Evolutionary conservation across 2,329 filamentous ascomycete genomes (phyloP), one percentile per base, ranked within the genome.

Genomic region (Colletotrichum filicis): DNA sequence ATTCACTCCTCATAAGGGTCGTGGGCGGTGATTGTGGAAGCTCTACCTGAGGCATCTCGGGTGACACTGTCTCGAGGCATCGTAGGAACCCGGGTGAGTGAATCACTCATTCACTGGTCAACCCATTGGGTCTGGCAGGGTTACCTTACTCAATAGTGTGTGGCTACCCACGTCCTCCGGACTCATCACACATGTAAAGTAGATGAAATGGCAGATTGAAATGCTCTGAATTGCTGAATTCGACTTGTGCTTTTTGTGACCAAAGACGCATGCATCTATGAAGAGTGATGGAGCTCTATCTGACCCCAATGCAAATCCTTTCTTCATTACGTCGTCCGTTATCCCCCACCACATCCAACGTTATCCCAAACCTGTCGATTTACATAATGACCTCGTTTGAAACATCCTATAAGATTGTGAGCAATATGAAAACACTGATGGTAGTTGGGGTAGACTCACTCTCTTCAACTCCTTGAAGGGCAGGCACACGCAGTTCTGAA

Each of bases 401-500:
- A 72, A 97, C 95, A 82, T 97, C 95, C 93, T 95, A 76, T n/a
- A 55, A 14, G 66, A 71, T 72, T 68, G 75, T 84, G 82, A 80
- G 76, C 63, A 69, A n/a, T 30, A 55, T 24, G 42, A 35, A 69
- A 60, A 26, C n/a, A 59, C 26, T 35, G 8, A 5, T 57, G 46
- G 26, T 12, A 52, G 62, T 24, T 32, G 49, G 1, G 24, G 26
- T 42, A 49, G 52, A 89, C 93, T 83, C 86, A 96, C 94, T 86
- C 95, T 91, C 91, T 98, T 98, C 82, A 99, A 85, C 86, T 98
- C 97, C 90, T 99, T 99, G 85, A 95, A 98, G 11, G 97, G 97
- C 86, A 99, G 85, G 86, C 97, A 98, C 73, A 99, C 92, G 82
- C 97, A 99, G 86, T 99, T 98, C 87, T 98, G 96, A 78, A 99